Base-by-base conservation (phyloP, 805 yeast genomes). In the Candida fluviatilis region DNA sequence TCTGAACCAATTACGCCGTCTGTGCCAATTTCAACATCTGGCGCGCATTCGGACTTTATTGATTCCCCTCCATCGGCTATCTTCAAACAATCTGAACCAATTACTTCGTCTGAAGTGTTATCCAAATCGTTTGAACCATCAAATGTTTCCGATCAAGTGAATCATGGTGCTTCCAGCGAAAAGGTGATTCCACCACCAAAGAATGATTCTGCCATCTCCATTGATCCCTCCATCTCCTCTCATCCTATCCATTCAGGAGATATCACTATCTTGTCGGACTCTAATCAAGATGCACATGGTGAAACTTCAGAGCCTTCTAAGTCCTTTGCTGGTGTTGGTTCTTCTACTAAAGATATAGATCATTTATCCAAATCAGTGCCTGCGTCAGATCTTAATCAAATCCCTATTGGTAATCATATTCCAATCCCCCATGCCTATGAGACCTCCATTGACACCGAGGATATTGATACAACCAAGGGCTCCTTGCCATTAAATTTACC, bases 271-370 rank as follows among this genome's bases (percentile, higher is more conserved):
- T 26, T 7, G 15, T 35, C 31, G 24, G 36, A 18, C 11, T 14
- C 18, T 28, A 17, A 18, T 21, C 12, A 34, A 25, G 35, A 33
- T 21, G 28, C 36, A 7, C 15, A 24, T 6, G 48, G 40, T 4
- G 47, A 44, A 17, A 47, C 54, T 19, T 41, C 50, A 25, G 46
- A 51, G 35, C 53, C 50, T 3, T 54, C 60, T 12, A 53, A 31
- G 26, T 27, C n/a, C n/a, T n/a, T n/a, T n/a, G n/a, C n/a, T n/a
- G n/a, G n/a, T n/a, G n/a, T n/a, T n/a, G n/a, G n/a, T n/a, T n/a
- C n/a, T n/a, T n/a, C n/a, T n/a, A n/a, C n/a, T n/a, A n/a, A n/a
- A n/a, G n/a, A n/a, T n/a, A n/a, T n/a, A n/a, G n/a, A n/a, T n/a
- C n/a, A n/a, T n/a, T n/a, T n/a, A n/a, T n/a, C n/a, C n/a, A n/a